phyloP scores from a whole-genome alignment of 768 basidiomycete genomes.

The Nevesoporus exiguus region DNA sequence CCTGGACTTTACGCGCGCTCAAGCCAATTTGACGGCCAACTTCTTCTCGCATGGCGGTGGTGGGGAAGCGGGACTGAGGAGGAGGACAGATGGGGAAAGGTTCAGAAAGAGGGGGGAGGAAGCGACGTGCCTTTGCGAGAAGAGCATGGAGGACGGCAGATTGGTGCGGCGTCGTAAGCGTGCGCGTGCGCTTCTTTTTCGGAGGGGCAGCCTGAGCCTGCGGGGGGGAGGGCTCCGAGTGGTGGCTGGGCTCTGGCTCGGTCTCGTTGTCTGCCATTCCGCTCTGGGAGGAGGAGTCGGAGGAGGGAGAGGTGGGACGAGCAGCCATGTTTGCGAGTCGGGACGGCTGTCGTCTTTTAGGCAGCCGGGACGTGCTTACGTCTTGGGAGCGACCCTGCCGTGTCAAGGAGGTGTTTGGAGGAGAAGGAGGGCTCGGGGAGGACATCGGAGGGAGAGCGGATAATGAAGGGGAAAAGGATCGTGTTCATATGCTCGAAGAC shows the following conservation, averaged over 20 bases:
- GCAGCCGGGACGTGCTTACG: conserved; percentile 19
- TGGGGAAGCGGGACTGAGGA: conserved; percentile 79
- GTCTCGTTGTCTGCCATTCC: conserved; percentile 60
- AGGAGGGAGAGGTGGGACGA: conserved; percentile 25
- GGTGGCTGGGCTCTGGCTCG: conserved; percentile 43
- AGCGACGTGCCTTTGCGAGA: conserved; percentile 66
- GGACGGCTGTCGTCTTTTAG: conserved; percentile 20
- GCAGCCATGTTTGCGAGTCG: conserved; percentile 19
- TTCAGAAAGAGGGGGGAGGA: background rate
- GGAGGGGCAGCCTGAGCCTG: conserved; percentile 28
- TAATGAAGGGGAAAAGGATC: too few relatives aligned
- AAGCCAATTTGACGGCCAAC: conserved; percentile 85
- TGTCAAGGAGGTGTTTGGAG: too few relatives aligned
- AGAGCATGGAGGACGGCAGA: conserved; percentile 84
- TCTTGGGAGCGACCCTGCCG: conserved; percentile 14
- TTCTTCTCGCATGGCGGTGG: conserved; percentile 83
- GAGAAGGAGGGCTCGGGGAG: background rate
- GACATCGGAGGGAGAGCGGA: background rate
- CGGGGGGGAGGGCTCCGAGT: conserved; percentile 34
- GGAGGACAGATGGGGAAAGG: background rate
- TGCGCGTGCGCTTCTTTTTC: conserved; percentile 75
- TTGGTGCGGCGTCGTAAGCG: conserved; percentile 85
- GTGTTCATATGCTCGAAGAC: too few relatives aligned
- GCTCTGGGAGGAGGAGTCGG: conserved; percentile 48
- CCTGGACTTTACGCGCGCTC: conserved; percentile 89